Base-by-base conservation (phyloP, 192 early-diverging fungal genomes). In the Tieghemiomyces parasiticus region DNA sequence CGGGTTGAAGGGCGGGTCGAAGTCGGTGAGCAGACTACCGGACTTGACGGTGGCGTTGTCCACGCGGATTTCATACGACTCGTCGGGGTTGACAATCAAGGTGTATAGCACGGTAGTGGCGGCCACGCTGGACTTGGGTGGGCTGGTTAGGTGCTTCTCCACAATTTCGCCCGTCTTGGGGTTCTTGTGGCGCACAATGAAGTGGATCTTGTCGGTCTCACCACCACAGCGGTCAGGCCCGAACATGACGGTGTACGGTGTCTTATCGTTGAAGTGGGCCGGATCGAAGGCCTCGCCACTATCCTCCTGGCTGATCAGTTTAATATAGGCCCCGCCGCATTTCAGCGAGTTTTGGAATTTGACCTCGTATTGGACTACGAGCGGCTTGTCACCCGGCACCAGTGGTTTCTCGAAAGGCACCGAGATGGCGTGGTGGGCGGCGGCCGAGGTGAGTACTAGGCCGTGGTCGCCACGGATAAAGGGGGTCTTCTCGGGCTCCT, bases 281-380 rank as follows among this genome's bases (percentile, higher is more conserved):
- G 81, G 78, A 44, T 75, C 74, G 64, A 87, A 84, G 19, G 64
- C 62, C 35, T 69, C 67, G 58, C 84, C 77, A 34, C 56, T 25
- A 16, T 63, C 34, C 0, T 68, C 63, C 28, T 66, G 53, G 13
- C 83, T 86, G 51, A 94, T 70, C 28, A 95, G 78, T 77, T 95
- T 95, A 65, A 90, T 70, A 75, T 95, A 95, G 3, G 92, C 92
- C 35, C 92, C 92, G 50, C 91, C 92, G 69, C 92, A 95, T 67
- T 90, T 61, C 31, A 76, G 62, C 19, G 44, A 61, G 50, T 70
- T 54, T 50, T 76, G 74, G 12, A 90, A 78, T 72, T 95, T 95
- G 70, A 93, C 90, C 63, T 95, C 84, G 63, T 92, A 90, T 63
- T 91, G 89, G 46, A 90, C 77, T 8, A 95, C 88, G 32, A 93